Evolutionary conservation across 306 rosid genomes (phyloP).

Genomic region (Fragaria nilgerrensis): DNA sequence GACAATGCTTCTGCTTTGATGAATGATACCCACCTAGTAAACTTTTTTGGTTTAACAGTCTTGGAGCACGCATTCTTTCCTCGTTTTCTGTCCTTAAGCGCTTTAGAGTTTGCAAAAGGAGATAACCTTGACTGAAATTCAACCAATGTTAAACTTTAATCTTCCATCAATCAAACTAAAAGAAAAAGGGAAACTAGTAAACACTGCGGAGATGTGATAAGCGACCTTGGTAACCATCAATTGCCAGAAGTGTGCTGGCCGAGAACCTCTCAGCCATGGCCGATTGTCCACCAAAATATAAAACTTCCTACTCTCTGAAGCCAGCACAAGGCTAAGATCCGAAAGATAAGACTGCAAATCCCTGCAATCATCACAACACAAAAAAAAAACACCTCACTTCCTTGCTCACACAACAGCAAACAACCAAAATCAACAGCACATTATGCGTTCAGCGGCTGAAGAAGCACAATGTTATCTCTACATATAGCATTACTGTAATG

Average conservation of each 20-base stretch:
- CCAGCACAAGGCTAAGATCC: conserved; percentile 79
- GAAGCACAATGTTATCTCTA: neutral
- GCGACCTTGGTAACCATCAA: conserved; percentile 93
- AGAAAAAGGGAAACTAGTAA: neutral
- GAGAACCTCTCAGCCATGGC: conserved; percentile 80
- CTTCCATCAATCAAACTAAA: neutral
- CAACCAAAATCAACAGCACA: neutral
- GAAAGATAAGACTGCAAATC: conserved; percentile 96
- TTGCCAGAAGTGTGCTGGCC: conserved; percentile 89
- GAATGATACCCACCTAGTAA: conserved; percentile 61
- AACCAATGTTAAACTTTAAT: neutral
- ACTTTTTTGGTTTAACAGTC: conserved; percentile 40
- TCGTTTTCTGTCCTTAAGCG: conserved; percentile 46
- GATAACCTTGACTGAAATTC: conserved; percentile 82
- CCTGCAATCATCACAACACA: conserved; percentile 45
- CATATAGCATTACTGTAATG: neutral
- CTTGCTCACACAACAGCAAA: conserved; percentile 9
- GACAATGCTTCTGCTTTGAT: conserved; percentile 57
- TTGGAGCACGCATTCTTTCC: conserved; percentile 46
- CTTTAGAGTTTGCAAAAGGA: conserved; percentile 82
- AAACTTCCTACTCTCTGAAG: conserved; percentile 62
- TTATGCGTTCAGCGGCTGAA: neutral
- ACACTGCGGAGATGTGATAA: neutral
- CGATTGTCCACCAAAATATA: conserved; percentile 93
- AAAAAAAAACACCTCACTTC: conserved; percentile 19